phyloP scores from a whole-genome alignment of 2,329 filamentous ascomycete species.

The Phialophora chinensis region DNA sequence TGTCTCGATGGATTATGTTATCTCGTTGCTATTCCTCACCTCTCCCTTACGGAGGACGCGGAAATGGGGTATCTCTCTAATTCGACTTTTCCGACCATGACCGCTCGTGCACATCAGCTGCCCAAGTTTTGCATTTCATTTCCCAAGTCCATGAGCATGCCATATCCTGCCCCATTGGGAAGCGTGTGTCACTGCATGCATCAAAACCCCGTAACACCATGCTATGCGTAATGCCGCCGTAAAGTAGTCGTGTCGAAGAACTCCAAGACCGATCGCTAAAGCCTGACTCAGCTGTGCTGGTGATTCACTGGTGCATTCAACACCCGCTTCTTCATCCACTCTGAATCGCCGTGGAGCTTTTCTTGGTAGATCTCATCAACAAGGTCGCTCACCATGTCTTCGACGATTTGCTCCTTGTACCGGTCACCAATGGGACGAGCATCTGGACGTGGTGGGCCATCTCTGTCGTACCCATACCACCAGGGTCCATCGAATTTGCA shows the following conservation, averaged over 20 bases:
- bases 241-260: constrained; percentile 1
- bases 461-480: constrained; percentile 64
- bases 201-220: not conserved
- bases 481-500: constrained; percentile 94
- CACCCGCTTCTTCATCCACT: constrained; percentile 39
- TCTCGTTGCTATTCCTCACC: constrained; percentile 25
- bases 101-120: constrained; percentile 7
- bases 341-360: constrained; percentile 33
- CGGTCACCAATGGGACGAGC: constrained; percentile 72
- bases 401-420: constrained; percentile 90
- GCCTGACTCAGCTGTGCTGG: constrained; percentile 27
- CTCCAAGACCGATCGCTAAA: constrained; percentile 1
- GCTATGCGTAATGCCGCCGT: constrained; percentile 3
- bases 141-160: constrained; percentile 1
- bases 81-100: constrained; percentile 23
- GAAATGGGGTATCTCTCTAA: constrained; percentile 28
- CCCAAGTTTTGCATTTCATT: not conserved
- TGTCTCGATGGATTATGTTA: constrained; percentile 9
- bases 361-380: constrained; percentile 81
- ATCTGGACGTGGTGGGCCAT: constrained; percentile 42
- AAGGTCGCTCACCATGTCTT: constrained; percentile 91
- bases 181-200: constrained; percentile 2
- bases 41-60: constrained; percentile 12
- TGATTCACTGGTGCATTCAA: constrained; percentile 33
- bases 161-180: constrained; percentile 15